Percentiles rank a stretch among this genome's conserved stretches.
These are phyloP conservation scores for Dendrostoma leiphaemia DNA, from an alignment of 2,329 filamentous ascomycete species.

Conservation along the genomic window DNA sequence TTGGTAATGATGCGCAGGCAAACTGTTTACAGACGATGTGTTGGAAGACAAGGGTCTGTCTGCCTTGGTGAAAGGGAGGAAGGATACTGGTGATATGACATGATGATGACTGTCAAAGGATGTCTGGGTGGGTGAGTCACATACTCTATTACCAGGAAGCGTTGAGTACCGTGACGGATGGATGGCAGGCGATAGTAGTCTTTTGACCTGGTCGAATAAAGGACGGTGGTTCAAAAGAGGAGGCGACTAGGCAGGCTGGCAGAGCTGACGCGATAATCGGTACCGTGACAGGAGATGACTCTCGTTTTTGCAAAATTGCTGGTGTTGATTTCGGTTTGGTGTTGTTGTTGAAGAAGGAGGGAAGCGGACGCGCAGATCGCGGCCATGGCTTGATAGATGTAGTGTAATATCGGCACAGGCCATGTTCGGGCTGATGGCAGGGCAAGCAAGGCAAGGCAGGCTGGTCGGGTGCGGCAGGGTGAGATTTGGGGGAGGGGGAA, in stretches of 20 bases:
- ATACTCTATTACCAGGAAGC: constrained; percentile 34
- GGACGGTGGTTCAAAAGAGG: constrained; percentile 29
- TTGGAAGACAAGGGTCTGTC: no score
- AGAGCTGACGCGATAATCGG: constrained; percentile 56
- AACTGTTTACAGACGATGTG: no score
- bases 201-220: constrained; percentile 28
- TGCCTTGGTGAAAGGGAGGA: neutral
- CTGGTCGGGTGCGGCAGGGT: neutral
- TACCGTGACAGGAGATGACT: constrained; percentile 60
- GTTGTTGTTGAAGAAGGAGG: constrained; percentile 45
- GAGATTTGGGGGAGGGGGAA: no score
- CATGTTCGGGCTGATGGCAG: neutral
- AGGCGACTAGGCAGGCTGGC: constrained; percentile 35
- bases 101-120: no score
- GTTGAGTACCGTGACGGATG: constrained; percentile 24
- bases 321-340: constrained; percentile 40
- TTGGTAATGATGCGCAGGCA: no score
- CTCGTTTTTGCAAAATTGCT: constrained; percentile 46
- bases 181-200: constrained; percentile 21
- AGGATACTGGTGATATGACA: neutral
- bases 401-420: constrained; percentile 7
- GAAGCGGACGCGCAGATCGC: constrained; percentile 30
- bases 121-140: constrained; percentile 31
- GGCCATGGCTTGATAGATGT: constrained; percentile 15
- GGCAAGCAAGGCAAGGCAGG: neutral